These are phyloP conservation scores for Coemansia sp. DNA, from an alignment of 192 early-diverging fungal species.

Conservation along the genomic window DNA sequence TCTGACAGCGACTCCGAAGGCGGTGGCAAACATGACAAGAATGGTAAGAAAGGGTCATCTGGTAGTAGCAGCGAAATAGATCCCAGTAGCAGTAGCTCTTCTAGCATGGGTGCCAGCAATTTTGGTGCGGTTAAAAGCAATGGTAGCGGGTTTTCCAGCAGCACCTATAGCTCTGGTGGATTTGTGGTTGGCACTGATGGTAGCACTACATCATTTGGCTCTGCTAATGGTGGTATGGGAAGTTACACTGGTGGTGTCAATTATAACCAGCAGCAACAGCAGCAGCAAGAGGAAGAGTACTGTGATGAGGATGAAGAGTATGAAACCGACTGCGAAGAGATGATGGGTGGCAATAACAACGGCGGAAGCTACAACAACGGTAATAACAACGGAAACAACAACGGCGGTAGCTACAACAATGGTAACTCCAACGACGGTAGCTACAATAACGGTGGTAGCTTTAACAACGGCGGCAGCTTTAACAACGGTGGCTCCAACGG, in stretches of 20 bases:
- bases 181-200: background rate
- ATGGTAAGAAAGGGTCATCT: background rate
- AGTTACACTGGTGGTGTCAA: background rate
- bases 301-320: background rate
- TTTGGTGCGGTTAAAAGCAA: background rate
- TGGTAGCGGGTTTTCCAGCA: background rate
- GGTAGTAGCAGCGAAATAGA: background rate
- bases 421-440: background rate
- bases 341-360: background rate
- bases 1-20: background rate
- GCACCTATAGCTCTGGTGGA: constrained; percentile 7
- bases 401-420: background rate
- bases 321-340: constrained; percentile 2
- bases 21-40: background rate
- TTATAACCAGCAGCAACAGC: background rate
- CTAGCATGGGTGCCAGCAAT: background rate
- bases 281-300: background rate
- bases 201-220: background rate
- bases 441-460: background rate
- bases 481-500: background rate
- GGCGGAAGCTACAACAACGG: background rate
- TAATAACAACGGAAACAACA: background rate
- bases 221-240: background rate
- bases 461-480: no score
- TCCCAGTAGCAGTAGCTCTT: background rate